Evolutionary conservation across 2,329 filamentous ascomycete genomes (phyloP), one percentile per base, ranked within the genome.

Genomic region (Ceratocystiopsis sp.): DNA sequence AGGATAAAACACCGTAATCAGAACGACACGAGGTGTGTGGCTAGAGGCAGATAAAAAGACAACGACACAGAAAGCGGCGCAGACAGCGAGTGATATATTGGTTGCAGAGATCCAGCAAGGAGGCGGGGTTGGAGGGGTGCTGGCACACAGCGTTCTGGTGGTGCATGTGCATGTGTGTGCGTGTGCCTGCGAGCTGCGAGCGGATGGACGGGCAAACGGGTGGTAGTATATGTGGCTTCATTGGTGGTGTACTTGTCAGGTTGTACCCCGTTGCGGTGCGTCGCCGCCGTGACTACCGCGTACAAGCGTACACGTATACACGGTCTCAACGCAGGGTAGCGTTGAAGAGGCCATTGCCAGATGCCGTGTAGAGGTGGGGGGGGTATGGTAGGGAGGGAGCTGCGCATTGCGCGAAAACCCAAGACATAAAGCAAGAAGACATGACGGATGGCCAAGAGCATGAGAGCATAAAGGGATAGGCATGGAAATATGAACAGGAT

Each of bases 101-200:
- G 9, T 29, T 29, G 25, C 25, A 29, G 10, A 29, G 9, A 29
- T 29, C 6, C 25, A 29, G 25, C 25, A 29, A 29, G 33, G 41
- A 42, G 41, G 33, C 38, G 38, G 12, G 44, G 18, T 14, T 34
- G 14, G 41, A 40, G 17, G 36, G 35, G 35, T 38, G 19, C 16
- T 38, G n/a, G 36, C 36, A 35, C 12, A 35, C 21, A 11, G 35
- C 14, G 8, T 38, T 35, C 38, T 35, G 18, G 33, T 21, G 17
- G 50, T 54, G 51, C 45, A 11, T 34, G 33, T 34, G 33, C 33
- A 12, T 32, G 35, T 16, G n/a, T 29, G 13, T 32, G 19, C 3
- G 9, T 32, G 43, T 36, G 33, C 32, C 16, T 36, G 43, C 14
- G 19, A 41, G 38, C 35, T 41, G 35, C 36, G 37, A 39, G 39